These are phyloP conservation scores for Globisporangium cylindrosporum DNA, from an alignment of 352 stramenopile species.

Conservation along the genomic window DNA sequence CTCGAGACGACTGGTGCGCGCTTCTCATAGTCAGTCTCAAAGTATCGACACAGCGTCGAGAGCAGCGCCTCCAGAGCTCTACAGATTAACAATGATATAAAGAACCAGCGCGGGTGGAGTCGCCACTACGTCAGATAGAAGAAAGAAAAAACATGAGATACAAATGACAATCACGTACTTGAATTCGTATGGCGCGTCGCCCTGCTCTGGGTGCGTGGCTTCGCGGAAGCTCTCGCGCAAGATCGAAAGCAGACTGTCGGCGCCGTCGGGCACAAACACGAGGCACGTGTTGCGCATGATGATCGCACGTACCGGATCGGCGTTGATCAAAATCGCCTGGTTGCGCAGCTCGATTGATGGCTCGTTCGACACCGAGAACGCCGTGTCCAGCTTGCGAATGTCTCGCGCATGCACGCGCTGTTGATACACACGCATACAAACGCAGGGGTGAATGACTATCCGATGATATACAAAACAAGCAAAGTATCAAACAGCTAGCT, in stretches of 20 bases:
- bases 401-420: slow-evolving; percentile 63
- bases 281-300: slow-evolving; percentile 39
- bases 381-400: slow-evolving; percentile 64
- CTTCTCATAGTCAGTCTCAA: background rate
- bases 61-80: slow-evolving; percentile 45
- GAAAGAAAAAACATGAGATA: too few species aligned
- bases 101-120: background rate
- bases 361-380: slow-evolving; percentile 59
- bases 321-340: slow-evolving; percentile 45
- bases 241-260: slow-evolving; percentile 39
- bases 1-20: slow-evolving; percentile 8
- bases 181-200: slow-evolving; percentile 36
- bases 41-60: slow-evolving; percentile 26
- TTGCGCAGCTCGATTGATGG: slow-evolving; percentile 37
- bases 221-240: slow-evolving; percentile 42
- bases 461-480: too few species aligned
- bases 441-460: too few species aligned
- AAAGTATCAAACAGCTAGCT: too few species aligned
- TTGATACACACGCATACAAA: too few species aligned
- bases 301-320: slow-evolving; percentile 44
- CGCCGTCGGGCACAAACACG: slow-evolving; percentile 45
- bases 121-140: background rate
- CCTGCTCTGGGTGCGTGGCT: slow-evolving; percentile 4
- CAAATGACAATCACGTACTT: slow-evolving; percentile 18
- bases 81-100: background rate